Percentiles rank a stretch among this genome's conserved stretches.
Evolutionary conservation across 2,329 filamentous ascomycete genomes (phyloP).

Genomic region (Epichloe elymi): DNA sequence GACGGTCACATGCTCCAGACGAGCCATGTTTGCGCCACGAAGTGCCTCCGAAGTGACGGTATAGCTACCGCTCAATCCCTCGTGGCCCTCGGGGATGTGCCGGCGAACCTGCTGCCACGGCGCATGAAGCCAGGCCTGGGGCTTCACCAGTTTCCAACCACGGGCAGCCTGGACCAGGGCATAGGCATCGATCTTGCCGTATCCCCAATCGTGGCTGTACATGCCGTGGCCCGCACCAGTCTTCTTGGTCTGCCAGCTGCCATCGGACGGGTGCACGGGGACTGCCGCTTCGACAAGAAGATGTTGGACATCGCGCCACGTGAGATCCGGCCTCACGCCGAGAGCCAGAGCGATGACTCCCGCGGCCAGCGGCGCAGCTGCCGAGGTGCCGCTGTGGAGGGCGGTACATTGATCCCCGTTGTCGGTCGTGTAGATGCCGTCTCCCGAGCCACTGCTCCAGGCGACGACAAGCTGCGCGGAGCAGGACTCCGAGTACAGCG

Average conservation of each 20-base stretch:
- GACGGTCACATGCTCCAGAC: neutral
- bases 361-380: neutral
- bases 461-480: neutral
- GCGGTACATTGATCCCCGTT: neutral
- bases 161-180: neutral
- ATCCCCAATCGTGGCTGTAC: neutral
- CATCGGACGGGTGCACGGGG: neutral
- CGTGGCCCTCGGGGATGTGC: neutral
- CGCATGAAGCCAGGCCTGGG: neutral
- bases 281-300: neutral
- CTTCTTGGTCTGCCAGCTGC: neutral
- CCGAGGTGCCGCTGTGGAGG: neutral
- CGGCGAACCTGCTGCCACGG: neutral
- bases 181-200: neutral
- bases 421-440: neutral
- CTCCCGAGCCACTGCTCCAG: neutral
- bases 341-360: neutral
- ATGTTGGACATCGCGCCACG: neutral
- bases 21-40: neutral
- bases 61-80: neutral
- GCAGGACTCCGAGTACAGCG: neutral
- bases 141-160: neutral
- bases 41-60: neutral
- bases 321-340: neutral
- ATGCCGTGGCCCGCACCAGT: neutral